phyloP scores from a whole-genome alignment of 2,329 filamentous ascomycete genomes.

The Curvularia eragrostidis region DNA sequence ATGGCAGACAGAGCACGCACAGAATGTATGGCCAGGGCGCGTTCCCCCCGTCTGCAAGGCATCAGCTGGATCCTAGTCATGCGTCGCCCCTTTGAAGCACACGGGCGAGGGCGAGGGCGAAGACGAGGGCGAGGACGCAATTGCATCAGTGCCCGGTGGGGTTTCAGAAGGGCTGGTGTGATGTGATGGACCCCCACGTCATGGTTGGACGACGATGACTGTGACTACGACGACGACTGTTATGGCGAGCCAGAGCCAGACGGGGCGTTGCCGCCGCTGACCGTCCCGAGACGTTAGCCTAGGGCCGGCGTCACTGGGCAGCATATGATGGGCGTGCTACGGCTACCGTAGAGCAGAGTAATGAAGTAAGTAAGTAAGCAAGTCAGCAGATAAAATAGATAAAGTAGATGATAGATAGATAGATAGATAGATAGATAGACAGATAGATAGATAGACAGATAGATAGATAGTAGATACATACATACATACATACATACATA shows the following conservation, averaged over 20 bases:
- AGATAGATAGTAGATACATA: background rate
- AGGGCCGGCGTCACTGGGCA: background rate
- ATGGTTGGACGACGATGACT: conserved; percentile 1
- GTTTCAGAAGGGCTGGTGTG: conserved; percentile 4
- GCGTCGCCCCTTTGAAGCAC: background rate
- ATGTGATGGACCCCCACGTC: conserved; percentile 14
- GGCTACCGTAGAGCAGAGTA: too few relatives aligned
- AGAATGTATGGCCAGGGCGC: too few relatives aligned
- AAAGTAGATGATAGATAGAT: too few relatives aligned
- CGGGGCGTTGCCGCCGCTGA: conserved; percentile 23
- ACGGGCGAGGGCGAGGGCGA: conserved; percentile 2
- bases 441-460: background rate
- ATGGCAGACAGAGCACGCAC: too few relatives aligned
- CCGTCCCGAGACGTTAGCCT: conserved; percentile 22
- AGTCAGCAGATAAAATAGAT: too few relatives aligned
- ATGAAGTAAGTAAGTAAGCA: too few relatives aligned
- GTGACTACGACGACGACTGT: too few relatives aligned
- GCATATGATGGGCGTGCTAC: too few relatives aligned
- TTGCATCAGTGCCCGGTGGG: background rate
- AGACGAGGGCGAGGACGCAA: too few relatives aligned
- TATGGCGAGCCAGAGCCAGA: too few relatives aligned
- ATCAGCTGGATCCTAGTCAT: background rate
- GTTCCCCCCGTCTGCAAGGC: background rate
- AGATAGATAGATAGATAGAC: too few relatives aligned
- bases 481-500: background rate